Base-by-base conservation (phyloP, 331 rosid genomes). In the Acacia concinna region DNA sequence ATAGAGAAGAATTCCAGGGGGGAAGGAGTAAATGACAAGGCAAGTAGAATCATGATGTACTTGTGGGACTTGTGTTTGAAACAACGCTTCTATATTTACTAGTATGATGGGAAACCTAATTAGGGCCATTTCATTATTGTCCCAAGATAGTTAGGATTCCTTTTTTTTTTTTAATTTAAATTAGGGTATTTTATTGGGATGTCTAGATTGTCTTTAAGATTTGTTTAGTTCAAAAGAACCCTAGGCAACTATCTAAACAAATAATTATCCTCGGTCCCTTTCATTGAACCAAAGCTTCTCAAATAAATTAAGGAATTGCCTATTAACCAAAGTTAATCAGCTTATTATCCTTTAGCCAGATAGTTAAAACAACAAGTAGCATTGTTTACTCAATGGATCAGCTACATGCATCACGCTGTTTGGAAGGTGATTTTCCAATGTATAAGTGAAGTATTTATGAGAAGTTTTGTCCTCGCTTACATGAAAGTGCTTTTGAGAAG, bases 1-100 rank as follows among this genome's bases (percentile, higher is more conserved):
- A 54, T 54, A 21, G 14, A 54, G 30, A 54, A 21, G 21, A 54
- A 54, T 23, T 23, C 62, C 0, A 0, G 62, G 62, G 10, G 70
- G 71, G 68, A 37, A 44, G 70, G 47, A 56, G 64, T 54, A 60
- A 27, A 60, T 59, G 30, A 71, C 23, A 4, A 63, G 41, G 41
- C 32, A 43, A 37, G 31, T 38, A 68, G 6, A 68, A 67, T 68
- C 67, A 35, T 78, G 81, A 25, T 9, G 37, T 71, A 35, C 30
- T 34, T 14, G 57, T 37, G 68, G 17, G 66, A 11, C 35, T 46
- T 46, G 59, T 27, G 11, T 79, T 59, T 25, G 28, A 25, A 56
- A 23, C n/a, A 15, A 47, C 6, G 7, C 21, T 17, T 17, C 5
- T 18, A 51, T 8, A 20, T 51, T 51, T 51, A 51, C 27, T 25